Conservation (phyloP, 2,329 filamentous ascomycete species). For the Apiospora arundinis region DNA sequence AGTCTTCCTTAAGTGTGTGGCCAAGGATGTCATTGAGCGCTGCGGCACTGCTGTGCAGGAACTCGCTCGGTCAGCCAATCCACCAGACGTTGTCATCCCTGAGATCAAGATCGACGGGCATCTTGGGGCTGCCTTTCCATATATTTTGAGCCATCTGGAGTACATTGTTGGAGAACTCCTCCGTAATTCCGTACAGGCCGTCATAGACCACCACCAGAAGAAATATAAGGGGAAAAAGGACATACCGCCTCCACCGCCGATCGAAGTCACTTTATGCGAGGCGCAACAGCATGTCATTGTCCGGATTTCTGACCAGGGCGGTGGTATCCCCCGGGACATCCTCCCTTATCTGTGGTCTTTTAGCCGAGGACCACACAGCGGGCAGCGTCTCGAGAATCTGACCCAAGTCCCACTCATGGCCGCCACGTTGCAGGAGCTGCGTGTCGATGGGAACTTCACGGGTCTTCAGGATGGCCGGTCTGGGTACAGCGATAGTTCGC, state of each 20-base stretch:
- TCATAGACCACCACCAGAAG: slow-evolving; percentile 74
- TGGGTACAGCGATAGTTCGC: slow-evolving; percentile 61
- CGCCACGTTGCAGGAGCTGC: slow-evolving; percentile 89
- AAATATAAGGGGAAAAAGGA: slow-evolving; percentile 36
- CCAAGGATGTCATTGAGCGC: slow-evolving; percentile 84
- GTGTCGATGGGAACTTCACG: slow-evolving; percentile 46
- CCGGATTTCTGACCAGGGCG: slow-evolving; percentile 92
- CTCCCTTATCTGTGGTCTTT: slow-evolving; percentile 96
- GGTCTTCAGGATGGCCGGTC: slow-evolving; percentile 17
- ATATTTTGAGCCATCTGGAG: slow-evolving; percentile 93
- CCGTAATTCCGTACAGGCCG: slow-evolving; percentile 91
- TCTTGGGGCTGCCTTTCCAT: slow-evolving; percentile 89
- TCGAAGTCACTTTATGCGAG: slow-evolving; percentile 94
- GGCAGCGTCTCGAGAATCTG: slow-evolving; percentile 82
- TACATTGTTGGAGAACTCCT: slow-evolving; percentile 97
- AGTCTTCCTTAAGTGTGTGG: slow-evolving; percentile 92
- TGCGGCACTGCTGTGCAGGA: slow-evolving; percentile 79
- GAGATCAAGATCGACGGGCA: slow-evolving; percentile 86
- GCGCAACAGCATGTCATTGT: slow-evolving; percentile 95
- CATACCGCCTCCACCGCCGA: slow-evolving; percentile 69
- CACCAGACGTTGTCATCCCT: slow-evolving; percentile 73
- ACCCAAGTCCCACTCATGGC: slow-evolving; percentile 88
- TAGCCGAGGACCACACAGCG: slow-evolving; percentile 84
- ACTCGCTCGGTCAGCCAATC: slow-evolving; percentile 78
- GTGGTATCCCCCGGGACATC: slow-evolving; percentile 85